Base-by-base conservation (phyloP, 1,284 basidiomycete species). In the Leccinum variabile region DNA sequence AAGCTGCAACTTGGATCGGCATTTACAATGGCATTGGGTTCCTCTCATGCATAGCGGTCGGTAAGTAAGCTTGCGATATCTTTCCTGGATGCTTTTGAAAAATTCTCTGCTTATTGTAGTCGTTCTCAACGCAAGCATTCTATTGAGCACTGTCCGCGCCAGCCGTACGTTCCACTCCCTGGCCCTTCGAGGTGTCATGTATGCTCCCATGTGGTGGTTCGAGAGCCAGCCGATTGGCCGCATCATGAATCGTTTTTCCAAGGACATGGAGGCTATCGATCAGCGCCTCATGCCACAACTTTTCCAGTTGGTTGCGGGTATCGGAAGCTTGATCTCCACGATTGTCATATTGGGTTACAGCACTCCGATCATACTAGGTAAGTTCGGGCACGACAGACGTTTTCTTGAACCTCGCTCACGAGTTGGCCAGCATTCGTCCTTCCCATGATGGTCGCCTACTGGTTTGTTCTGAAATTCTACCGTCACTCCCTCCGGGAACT, bases 171-270 rank as follows among this genome's bases (percentile, higher is more conserved):
- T 82, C 41, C 82, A 83, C 62, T 70, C 69, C 35, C 72, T 69
- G 39, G 75, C 81, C 6, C 76, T 81, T 37, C 65, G 72, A 28
- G 68, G 71, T 46, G 77, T 82, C 56, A 74, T 82, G 37, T 70
- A 75, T n/a, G 75, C 81, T 1, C 79, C 80, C 46, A 70, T 81
- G 63, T 69, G 70, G 69, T 75, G 81, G 76, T 69, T 82, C 41
- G 81, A 83, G 65, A 70, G 73, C 44, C 80, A 80, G 35, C 81
- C 82, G 0, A 77, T 80, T 18, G 80, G 82, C 49, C 75, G 80
- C 46, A 78, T 82, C 70, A 78, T 81, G 67, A 74, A 77, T 62
- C 76, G 81, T 37, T 82, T 82, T 68, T 81, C 81, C 37, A 80
- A 80, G 66, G 81, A 83, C 62, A 81, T 82, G 39, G 71, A 75